These are phyloP conservation scores for Calonectria honghensis DNA, from an alignment of 2,329 filamentous ascomycete species.

Conservation along the genomic window DNA sequence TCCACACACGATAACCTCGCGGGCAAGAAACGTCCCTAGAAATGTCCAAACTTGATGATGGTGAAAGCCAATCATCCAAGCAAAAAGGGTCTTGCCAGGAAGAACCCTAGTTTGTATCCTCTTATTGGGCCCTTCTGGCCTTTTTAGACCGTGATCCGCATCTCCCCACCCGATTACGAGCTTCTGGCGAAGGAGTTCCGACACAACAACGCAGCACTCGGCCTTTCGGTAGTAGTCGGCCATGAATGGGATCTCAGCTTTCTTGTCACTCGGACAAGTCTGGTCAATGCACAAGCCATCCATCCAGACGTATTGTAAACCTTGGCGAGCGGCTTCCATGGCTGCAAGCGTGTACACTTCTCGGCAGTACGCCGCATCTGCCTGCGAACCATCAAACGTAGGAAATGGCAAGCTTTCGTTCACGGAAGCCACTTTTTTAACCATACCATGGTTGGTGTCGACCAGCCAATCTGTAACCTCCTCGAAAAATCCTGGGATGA, in stretches of 20 bases:
- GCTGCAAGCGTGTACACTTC: background rate
- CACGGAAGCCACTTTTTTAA: background rate
- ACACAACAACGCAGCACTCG: background rate
- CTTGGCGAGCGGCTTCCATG: background rate
- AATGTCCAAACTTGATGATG: background rate
- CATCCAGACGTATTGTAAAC: background rate
- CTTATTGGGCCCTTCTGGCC: background rate
- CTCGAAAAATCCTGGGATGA: background rate
- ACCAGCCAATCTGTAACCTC: background rate
- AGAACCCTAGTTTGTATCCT: background rate
- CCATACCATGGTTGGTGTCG: background rate
- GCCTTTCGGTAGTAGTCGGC: background rate
- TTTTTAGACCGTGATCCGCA: background rate
- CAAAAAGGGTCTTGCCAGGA: background rate
- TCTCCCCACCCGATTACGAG: background rate
- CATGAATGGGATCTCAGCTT: background rate
- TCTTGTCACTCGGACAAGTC: background rate
- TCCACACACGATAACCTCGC: background rate
- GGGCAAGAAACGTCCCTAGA: background rate
- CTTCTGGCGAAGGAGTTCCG: background rate
- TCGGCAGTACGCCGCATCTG: too few species aligned
- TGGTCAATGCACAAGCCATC: background rate
- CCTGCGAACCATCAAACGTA: background rate
- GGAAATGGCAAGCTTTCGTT: background rate
- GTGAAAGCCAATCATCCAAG: background rate